Percentiles rank a stretch among this genome's conserved stretches.
phyloP scores from a whole-genome alignment of 208 protist species.

The Acanthamoeba sp. region DNA sequence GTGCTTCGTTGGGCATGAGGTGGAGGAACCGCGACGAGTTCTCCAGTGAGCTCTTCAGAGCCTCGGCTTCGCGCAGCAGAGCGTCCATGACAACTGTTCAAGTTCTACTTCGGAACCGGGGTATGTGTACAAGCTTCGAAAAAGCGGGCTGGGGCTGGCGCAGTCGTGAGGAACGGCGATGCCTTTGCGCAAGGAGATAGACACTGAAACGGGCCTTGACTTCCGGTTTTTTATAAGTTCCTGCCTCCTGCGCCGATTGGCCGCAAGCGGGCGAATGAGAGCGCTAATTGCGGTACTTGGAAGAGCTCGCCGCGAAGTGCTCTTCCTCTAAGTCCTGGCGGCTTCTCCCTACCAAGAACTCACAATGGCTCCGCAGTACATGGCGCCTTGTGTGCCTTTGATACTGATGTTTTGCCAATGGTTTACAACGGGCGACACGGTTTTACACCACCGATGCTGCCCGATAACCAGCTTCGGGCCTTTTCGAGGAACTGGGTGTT shows the following conservation, averaged over 20 bases:
- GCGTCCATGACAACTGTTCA: background rate
- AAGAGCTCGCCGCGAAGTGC: background rate
- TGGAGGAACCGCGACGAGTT: slow-evolving; percentile 59
- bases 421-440: no score
- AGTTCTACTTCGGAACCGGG: background rate
- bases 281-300: background rate
- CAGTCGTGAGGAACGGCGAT: no score
- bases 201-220: background rate
- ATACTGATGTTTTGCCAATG: no score
- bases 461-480: no score
- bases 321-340: background rate
- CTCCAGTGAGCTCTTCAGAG: slow-evolving; percentile 33
- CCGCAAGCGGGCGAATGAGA: background rate
- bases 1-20: slow-evolving; percentile 67
- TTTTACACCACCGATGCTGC: no score
- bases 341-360: no score
- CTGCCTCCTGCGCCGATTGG: background rate
- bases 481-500: no score
- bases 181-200: background rate
- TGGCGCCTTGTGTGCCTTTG: no score
- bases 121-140: no score
- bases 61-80: slow-evolving; percentile 54
- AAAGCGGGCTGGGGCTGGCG: no score
- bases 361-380: no score
- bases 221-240: background rate